phyloP scores from a whole-genome alignment of 2,329 filamentous ascomycete genomes.

The Rhytidhysteron rufulum region DNA sequence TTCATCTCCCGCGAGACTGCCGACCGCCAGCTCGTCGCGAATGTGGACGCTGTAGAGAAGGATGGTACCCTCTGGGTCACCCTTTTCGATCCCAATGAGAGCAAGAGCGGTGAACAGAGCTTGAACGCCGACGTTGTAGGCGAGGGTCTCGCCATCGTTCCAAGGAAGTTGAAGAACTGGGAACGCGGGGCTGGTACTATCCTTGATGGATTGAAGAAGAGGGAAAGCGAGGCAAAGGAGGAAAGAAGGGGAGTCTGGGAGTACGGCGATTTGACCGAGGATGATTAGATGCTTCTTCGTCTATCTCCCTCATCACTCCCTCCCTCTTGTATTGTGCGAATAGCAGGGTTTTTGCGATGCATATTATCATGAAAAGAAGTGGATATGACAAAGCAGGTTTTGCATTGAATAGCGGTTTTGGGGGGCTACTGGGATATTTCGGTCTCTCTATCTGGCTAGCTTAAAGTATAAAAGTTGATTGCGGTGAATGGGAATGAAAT shows the following conservation, averaged over 20 bases:
- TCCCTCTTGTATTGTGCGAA: background rate
- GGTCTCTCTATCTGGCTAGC: too few relatives aligned
- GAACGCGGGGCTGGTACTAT: constrained; percentile 73
- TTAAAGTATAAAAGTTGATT: background rate
- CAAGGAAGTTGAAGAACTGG: constrained; percentile 86
- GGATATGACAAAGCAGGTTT: background rate
- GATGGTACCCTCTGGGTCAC: constrained; percentile 84
- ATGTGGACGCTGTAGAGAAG: constrained; percentile 80
- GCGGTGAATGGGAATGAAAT: background rate
- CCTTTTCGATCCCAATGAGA: constrained; percentile 71
- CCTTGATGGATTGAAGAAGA: constrained; percentile 66
- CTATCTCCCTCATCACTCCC: too few relatives aligned
- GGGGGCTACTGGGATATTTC: too few relatives aligned
- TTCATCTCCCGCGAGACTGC: constrained; percentile 74
- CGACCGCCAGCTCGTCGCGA: constrained; percentile 76
- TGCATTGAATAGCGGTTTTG: background rate
- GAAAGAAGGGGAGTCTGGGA: constrained; percentile 91
- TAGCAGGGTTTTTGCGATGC: background rate
- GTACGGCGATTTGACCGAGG: constrained; percentile 90
- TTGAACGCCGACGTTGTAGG: constrained; percentile 84
- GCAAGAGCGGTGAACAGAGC: constrained; percentile 65
- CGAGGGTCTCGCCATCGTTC: constrained; percentile 85
- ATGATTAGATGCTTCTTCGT: constrained; percentile 17
- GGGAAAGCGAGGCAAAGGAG: constrained; percentile 74
- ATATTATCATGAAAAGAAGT: background rate